These are phyloP conservation scores for Microbotryum saponariae DNA, from an alignment of 1,284 basidiomycete species.

Conservation along the genomic window DNA sequence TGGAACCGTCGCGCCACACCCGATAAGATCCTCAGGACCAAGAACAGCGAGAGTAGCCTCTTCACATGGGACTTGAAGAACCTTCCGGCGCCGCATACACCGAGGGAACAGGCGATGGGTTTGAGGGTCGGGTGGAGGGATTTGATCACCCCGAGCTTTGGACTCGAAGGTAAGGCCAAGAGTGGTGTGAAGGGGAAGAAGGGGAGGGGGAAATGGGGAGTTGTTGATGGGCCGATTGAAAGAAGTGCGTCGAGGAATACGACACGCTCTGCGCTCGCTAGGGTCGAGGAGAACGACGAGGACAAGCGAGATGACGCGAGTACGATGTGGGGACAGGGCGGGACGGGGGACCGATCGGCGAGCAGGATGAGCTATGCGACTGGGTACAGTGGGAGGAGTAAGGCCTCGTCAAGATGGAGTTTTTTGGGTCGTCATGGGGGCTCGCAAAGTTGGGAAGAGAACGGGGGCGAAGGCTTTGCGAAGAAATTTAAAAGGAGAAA, in stretches of 20 bases:
- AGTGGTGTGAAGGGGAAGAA: conserved; percentile 9
- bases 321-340: neutral
- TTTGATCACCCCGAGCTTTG: conserved; percentile 10
- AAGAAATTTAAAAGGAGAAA: neutral
- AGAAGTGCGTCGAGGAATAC: neutral
- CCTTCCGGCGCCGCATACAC: conserved; percentile 13
- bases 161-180: conserved; percentile 8
- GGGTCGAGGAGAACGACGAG: neutral
- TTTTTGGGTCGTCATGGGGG: neutral
- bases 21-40: too few relatives aligned
- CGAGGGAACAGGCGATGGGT: conserved; percentile 7
- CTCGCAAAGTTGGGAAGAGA: neutral
- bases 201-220: conserved; percentile 17
- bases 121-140: neutral
- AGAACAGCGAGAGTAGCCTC: conserved; percentile 4
- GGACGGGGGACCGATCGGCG: neutral
- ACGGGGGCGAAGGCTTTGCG: neutral
- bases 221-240: conserved; percentile 13
- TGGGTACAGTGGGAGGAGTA: neutral
- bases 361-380: neutral
- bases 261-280: neutral
- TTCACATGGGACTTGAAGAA: conserved; percentile 17
- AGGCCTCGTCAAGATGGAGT: neutral
- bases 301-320: neutral
- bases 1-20: too few relatives aligned